phyloP scores from a whole-genome alignment of 768 basidiomycete genomes.

The Hygrocybe coccinea region DNA sequence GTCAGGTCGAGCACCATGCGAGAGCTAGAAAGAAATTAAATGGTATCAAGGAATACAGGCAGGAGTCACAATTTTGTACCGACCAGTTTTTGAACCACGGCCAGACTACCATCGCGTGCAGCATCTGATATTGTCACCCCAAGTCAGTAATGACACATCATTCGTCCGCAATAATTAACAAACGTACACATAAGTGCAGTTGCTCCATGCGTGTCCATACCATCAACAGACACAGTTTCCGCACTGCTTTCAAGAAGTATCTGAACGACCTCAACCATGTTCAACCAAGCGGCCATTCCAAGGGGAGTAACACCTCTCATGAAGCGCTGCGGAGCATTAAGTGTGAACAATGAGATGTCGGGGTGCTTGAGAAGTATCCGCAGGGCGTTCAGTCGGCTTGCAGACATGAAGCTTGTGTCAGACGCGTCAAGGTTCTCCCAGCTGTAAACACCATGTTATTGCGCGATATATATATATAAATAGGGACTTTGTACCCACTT shows the following conservation, averaged over 20 bases:
- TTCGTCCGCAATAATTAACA: constrained; percentile 2
- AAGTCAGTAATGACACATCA: constrained; percentile 9
- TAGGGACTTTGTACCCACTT: constrained; percentile 40
- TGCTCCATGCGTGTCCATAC: constrained; percentile 67
- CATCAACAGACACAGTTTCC: constrained; percentile 64
- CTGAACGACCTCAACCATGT: constrained; percentile 55
- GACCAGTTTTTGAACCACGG: constrained; percentile 66
- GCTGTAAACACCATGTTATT: constrained; percentile 29
- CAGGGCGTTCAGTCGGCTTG: constrained; percentile 53
- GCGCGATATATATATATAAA: not conserved
- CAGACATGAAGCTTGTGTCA: constrained; percentile 63
- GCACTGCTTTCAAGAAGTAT: constrained; percentile 59
- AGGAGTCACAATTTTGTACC: constrained; percentile 20
- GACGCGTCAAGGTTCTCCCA: constrained; percentile 54
- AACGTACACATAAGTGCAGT: constrained; percentile 81
- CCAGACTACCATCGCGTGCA: constrained; percentile 63
- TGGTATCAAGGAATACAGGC: constrained; percentile 4
- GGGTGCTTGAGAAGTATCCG: constrained; percentile 50
- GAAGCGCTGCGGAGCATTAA: constrained; percentile 68
- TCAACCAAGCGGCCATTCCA: constrained; percentile 75
- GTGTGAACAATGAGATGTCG: constrained; percentile 58
- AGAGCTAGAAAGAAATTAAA: constrained; percentile 40
- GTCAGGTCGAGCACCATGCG: constrained; percentile 69
- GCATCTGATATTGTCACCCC: constrained; percentile 49
- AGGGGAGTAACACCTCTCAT: constrained; percentile 74